Conservation (phyloP, 768 basidiomycete genomes). For the Gloeostereum incarnatum region DNA sequence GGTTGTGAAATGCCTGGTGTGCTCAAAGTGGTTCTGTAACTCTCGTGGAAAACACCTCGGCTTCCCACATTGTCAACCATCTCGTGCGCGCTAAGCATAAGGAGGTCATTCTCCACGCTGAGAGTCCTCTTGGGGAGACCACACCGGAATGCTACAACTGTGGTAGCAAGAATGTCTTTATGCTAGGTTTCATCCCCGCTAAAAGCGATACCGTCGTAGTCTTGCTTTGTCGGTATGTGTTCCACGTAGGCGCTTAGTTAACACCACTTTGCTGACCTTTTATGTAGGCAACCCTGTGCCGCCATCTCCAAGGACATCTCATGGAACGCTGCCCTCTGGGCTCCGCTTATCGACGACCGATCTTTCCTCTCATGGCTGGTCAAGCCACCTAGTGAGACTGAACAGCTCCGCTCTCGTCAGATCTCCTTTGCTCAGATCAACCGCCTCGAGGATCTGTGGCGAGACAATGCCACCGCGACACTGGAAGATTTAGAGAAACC, state of each 20-base stretch:
- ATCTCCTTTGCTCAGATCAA: slow-evolving; percentile 97
- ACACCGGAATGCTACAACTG: slow-evolving; percentile 99
- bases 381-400: slow-evolving; percentile 92
- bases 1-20: slow-evolving; percentile 91
- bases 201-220: slow-evolving; percentile 99
- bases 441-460: slow-evolving; percentile 95
- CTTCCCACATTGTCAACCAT: slow-evolving; percentile 98
- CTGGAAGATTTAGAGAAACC: slow-evolving; percentile 96
- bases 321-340: slow-evolving; percentile 98
- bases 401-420: slow-evolving; percentile 92
- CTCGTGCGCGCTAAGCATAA: slow-evolving; percentile 99
- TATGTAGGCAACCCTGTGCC: slow-evolving; percentile 95
- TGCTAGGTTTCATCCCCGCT: slow-evolving; percentile 98
- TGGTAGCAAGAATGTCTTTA: slow-evolving; percentile 98
- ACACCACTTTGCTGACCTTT: slow-evolving; percentile 4
- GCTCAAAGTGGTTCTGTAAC: slow-evolving; percentile 98
- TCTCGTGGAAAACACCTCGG: slow-evolving; percentile 95
- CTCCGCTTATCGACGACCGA: slow-evolving; percentile 95
- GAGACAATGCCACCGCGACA: slow-evolving; percentile 90
- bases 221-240: slow-evolving; percentile 81
- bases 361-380: slow-evolving; percentile 99
- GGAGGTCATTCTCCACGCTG: slow-evolving; percentile 94
- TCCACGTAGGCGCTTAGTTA: slow-evolving; percentile 4
- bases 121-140: slow-evolving; percentile 93
- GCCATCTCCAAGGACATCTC: slow-evolving; percentile 96